Evolutionary conservation across 176 grass and related monocot species (phyloP).

Genomic region (Panicum miliaceum): DNA sequence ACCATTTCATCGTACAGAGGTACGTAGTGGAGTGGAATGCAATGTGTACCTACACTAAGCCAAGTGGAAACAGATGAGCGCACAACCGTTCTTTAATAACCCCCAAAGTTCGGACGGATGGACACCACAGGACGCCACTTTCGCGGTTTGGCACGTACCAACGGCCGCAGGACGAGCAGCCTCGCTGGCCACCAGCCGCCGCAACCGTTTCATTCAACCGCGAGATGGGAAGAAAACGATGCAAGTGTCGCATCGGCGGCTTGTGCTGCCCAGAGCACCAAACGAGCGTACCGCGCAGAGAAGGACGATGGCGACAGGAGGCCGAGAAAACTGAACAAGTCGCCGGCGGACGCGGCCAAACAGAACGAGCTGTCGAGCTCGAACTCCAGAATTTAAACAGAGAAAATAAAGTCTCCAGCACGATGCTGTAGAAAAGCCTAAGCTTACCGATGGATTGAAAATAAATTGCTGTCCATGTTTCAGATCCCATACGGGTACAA

Average conservation of each 20-base stretch:
- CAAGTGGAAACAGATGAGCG: background rate
- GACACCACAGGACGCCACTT: background rate
- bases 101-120: background rate
- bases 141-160: conserved; percentile 20
- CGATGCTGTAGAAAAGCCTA: background rate
- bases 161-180: background rate
- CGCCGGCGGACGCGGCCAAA: background rate
- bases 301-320: background rate
- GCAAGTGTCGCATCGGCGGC: background rate
- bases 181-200: background rate
- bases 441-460: background rate
- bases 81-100: background rate
- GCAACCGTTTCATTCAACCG: background rate
- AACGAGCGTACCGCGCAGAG: background rate
- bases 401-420: background rate
- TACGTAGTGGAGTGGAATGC: background rate
- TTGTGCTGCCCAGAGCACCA: background rate
- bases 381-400: no score
- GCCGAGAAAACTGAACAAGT: background rate
- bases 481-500: background rate
- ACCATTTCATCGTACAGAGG: background rate
- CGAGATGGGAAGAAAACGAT: conserved; percentile 1
- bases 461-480: background rate
- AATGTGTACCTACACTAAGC: background rate
- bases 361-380: background rate